phyloP scores from a whole-genome alignment of 805 yeast genomes.

The Wickerhamiella bombiphila region DNA sequence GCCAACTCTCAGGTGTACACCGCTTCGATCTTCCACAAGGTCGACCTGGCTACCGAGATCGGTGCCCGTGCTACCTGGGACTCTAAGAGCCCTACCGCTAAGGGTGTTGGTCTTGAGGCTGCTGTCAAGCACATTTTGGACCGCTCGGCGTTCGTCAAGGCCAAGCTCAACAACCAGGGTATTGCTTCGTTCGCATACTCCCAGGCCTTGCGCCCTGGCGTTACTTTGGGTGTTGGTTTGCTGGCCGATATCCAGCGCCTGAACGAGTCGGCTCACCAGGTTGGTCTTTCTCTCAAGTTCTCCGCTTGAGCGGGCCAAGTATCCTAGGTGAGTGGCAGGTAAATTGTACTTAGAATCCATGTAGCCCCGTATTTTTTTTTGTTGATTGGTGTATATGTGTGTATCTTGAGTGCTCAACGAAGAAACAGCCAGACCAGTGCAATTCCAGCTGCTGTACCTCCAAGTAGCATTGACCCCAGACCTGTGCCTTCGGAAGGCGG shows the following conservation, averaged over 20 bases:
- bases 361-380: no score
- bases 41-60: slow-evolving; percentile 80
- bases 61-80: slow-evolving; percentile 98
- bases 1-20: slow-evolving; percentile 49
- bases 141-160: slow-evolving; percentile 79
- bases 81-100: slow-evolving; percentile 54
- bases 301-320: no score
- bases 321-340: no score
- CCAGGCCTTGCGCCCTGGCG: slow-evolving; percentile 91
- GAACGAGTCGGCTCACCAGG: slow-evolving; percentile 94
- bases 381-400: background rate
- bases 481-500: background rate
- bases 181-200: slow-evolving; percentile 85
- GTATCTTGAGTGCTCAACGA: slow-evolving; percentile 1
- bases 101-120: slow-evolving; percentile 82
- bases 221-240: slow-evolving; percentile 91
- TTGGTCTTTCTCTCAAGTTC: slow-evolving; percentile 89
- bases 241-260: slow-evolving; percentile 91
- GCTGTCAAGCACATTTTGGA: slow-evolving; percentile 93
- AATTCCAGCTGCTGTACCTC: slow-evolving; percentile 8
- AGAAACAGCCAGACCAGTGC: slow-evolving; percentile 10
- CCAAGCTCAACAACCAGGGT: slow-evolving; percentile 93
- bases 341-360: no score
- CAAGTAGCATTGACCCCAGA: slow-evolving; percentile 1
- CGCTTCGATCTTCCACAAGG: slow-evolving; percentile 95